Conservation (phyloP, 202 grass and related monocot genomes). For the Panicum hallii region DNA sequence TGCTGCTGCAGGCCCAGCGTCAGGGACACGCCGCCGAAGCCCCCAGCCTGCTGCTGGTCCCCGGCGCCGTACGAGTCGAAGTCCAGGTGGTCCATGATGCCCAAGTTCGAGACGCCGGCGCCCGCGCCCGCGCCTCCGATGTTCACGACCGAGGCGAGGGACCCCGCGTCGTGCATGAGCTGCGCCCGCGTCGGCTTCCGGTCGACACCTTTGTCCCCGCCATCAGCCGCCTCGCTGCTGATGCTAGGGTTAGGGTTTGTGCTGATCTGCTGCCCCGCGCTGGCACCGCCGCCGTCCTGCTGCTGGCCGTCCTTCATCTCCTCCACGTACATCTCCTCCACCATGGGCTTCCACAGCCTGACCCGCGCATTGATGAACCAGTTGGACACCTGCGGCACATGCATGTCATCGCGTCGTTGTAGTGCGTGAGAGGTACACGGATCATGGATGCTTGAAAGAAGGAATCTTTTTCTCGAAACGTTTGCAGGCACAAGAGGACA, state of each 20-base stretch:
- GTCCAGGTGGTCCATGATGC: conserved; percentile 60
- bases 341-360: conserved; percentile 96
- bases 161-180: conserved; percentile 69
- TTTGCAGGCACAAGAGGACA: conserved; percentile 46
- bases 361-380: conserved; percentile 99
- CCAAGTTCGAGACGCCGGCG: conserved; percentile 35
- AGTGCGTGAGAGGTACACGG: conserved; percentile 12
- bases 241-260: conserved; percentile 52
- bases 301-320: conserved; percentile 65
- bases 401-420: conserved; percentile 25
- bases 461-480: conserved; percentile 42
- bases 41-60: not conserved
- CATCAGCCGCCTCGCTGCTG: conserved; percentile 23
- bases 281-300: conserved; percentile 8
- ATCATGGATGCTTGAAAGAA: not conserved
- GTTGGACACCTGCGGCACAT: conserved; percentile 76
- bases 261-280: conserved; percentile 16
- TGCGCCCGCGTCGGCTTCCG: conserved; percentile 72
- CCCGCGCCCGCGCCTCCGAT: conserved; percentile 8
- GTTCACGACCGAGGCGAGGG: conserved; percentile 79
- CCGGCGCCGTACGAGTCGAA: conserved; percentile 60
- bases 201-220: conserved; percentile 32
- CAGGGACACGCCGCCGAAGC: conserved; percentile 67
- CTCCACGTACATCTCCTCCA: conserved; percentile 98
- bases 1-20: conserved; percentile 92